Base-by-base conservation (phyloP, 257 asterid genomes). In the Cinchona pubescens region DNA sequence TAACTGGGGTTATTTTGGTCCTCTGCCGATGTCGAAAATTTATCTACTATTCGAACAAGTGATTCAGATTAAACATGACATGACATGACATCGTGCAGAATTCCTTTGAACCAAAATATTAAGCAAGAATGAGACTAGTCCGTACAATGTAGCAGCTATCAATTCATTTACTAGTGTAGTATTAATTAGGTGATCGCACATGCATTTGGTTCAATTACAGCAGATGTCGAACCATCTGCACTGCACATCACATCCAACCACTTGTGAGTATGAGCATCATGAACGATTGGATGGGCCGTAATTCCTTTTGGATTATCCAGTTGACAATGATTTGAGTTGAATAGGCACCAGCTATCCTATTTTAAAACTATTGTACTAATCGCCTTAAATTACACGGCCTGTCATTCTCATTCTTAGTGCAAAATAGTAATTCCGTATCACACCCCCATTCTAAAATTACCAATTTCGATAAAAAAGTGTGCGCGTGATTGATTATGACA, bases 101-200 rank as follows among this genome's bases (percentile, higher is more conserved):
- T 14, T 32, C 11, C 1, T 30, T n/a, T 1, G 45, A 34, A 5
- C 45, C 25, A 1, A 64, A 64, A 18, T 45, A 63, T 3, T n/a
- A 64, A 64, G 23, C 23, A 10, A 19, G 32, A 0, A 3, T 7
- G 38, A 66, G 53, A 12, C n/a, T n/a, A n/a, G n/a, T n/a, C n/a
- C n/a, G 25, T n/a, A 67, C 0, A 67, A 25, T 25, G 23, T 16
- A 67, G 59, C 59, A 53, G 5, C 15, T 27, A 53, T 4, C 0
- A 4, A 34, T 64, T 35, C 2, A 64, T 51, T 25, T 27, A 32
- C 10, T 35, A 14, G 34, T 7, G n/a, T n/a, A n/a, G 49, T 29
- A 30, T 19, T 45, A 7, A 56, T 32, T n/a, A 60, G 76, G 45
- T n/a, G 43, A 32, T 30, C 46, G 64, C 80, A 69, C 80, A 69